phyloP scores from a whole-genome alignment of 306 rosid genomes.

The Casuarina equisetifolia region DNA sequence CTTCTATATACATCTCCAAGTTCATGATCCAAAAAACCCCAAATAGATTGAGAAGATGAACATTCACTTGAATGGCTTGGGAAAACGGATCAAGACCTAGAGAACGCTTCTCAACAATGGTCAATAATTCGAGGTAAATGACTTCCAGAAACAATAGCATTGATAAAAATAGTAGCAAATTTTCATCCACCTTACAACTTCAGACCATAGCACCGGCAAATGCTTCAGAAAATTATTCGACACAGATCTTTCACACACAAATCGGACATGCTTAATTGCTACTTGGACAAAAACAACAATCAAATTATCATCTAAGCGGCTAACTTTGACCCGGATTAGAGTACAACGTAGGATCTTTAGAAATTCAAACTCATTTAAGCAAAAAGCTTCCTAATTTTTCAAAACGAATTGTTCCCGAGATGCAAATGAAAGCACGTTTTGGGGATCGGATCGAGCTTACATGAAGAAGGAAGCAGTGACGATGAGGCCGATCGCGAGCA shows the following conservation, averaged over 20 bases:
- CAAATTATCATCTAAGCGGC: not conserved
- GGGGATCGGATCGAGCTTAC: conserved; percentile 56
- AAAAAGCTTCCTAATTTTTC: not conserved
- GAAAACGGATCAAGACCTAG: not conserved
- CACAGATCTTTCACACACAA: not conserved
- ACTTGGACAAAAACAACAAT: not conserved
- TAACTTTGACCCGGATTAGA: not conserved
- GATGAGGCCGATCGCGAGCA: conserved; percentile 78
- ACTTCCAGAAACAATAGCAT: not conserved
- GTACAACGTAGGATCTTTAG: not conserved
- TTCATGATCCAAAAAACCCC: not conserved
- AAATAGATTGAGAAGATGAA: not conserved
- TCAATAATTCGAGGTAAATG: not conserved
- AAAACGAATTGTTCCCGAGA: not conserved
- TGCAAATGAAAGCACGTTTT: not conserved
- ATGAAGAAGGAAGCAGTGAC: conserved; percentile 93
- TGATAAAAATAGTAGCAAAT: not conserved
- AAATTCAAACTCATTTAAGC: not conserved
- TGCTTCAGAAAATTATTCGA: not conserved
- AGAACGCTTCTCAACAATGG: too few species aligned
- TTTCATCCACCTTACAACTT: not conserved
- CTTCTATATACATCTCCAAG: not conserved
- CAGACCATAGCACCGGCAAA: not conserved
- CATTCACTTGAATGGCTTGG: not conserved
- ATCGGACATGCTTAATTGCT: not conserved